Evolutionary conservation across 805 yeast genomes (phyloP).

Genomic region (Osmozyma mogii): DNA sequence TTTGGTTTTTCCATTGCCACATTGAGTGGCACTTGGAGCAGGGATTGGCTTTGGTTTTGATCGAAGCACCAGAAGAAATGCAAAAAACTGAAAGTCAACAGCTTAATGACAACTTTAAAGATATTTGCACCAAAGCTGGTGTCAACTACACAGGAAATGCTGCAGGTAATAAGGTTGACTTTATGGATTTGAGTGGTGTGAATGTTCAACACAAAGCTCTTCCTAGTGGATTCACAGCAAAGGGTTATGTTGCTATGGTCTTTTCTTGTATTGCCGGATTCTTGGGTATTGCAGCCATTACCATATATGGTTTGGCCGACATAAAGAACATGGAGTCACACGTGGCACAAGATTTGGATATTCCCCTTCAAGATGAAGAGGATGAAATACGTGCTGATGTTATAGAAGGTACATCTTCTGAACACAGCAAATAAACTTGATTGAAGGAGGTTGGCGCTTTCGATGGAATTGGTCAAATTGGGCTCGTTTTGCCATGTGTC

Average conservation of each 20-base stretch:
- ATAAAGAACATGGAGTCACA: conserved; percentile 58
- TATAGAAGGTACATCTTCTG: no score
- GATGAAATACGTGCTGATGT: no score
- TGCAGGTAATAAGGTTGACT: conserved; percentile 66
- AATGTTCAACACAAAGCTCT: conserved; percentile 57
- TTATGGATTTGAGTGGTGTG: conserved; percentile 65
- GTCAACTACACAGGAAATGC: conserved; percentile 70
- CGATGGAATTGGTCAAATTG: no score
- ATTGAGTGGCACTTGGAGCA: conserved; percentile 97
- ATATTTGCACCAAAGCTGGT: conserved; percentile 52
- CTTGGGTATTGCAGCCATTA: conserved; percentile 70
- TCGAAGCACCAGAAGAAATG: conserved; percentile 77
- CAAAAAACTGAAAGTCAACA: conserved; percentile 44
- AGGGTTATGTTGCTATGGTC: conserved; percentile 89
- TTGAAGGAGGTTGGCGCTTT: no score
- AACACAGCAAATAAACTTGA: no score
- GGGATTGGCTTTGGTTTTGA: conserved; percentile 73
- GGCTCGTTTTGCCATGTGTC: no score
- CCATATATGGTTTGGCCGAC: conserved; percentile 82
- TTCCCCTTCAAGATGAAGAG: conserved; percentile 34
- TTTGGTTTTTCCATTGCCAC: conserved; percentile 98
- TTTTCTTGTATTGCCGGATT: conserved; percentile 85
- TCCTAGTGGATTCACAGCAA: conserved; percentile 89
- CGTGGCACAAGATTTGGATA: conserved; percentile 48
- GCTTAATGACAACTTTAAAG: conserved; percentile 52